phyloP scores from a whole-genome alignment of 2,329 filamentous ascomycete genomes.

The Penicillium sp. region DNA sequence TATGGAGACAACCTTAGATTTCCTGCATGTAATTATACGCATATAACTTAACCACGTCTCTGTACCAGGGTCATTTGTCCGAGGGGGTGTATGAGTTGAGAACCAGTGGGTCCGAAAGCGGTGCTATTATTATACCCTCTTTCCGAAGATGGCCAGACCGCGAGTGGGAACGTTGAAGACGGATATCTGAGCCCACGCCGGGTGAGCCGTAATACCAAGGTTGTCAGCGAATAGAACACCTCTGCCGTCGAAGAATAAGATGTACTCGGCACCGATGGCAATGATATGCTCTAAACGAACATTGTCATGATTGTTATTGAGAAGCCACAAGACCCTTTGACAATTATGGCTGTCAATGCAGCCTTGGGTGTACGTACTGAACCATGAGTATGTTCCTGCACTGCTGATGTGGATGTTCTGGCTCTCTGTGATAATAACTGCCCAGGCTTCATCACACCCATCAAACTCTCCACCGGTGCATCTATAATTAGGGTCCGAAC shows the following conservation, averaged over 20 bases:
- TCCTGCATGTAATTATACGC: no score
- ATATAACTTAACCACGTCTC: no score
- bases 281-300: constrained; percentile 15
- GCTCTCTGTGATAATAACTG: constrained; percentile 9
- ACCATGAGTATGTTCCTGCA: constrained; percentile 16
- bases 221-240: constrained; percentile 5
- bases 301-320: constrained; percentile 11
- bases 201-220: constrained; percentile 8
- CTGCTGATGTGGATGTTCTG: constrained; percentile 13
- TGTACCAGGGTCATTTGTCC: no score
- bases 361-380: constrained; percentile 17
- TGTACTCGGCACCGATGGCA: constrained; percentile 11
- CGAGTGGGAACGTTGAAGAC: constrained; percentile 10
- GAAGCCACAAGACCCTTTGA: constrained; percentile 8
- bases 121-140: not conserved
- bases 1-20: no score
- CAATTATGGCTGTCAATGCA: constrained; percentile 13
- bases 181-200: constrained; percentile 14
- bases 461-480: not conserved
- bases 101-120: not conserved
- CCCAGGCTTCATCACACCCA: constrained; percentile 16
- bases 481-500: constrained; percentile 8
- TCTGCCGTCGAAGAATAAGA: constrained; percentile 7
- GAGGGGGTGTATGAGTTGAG: not conserved
- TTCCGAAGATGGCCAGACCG: not conserved